phyloP scores from a whole-genome alignment of 129 eudicot species.

The Chrysanthemum seticuspe region DNA sequence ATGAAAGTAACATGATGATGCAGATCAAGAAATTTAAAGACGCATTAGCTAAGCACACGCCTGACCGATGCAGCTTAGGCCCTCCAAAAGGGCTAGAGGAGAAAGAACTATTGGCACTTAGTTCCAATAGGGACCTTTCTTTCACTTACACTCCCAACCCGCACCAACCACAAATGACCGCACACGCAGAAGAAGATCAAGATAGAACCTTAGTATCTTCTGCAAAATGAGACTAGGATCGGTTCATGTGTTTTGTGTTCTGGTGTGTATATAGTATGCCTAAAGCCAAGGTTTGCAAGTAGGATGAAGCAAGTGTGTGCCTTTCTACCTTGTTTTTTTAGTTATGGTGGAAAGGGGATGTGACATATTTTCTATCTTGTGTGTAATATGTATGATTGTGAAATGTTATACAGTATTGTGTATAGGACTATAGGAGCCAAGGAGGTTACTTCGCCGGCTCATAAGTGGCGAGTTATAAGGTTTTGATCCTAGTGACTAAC shows the following conservation, averaged over 20 bases:
- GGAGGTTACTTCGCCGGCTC: not conserved
- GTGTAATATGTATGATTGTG: slow-evolving; percentile 10
- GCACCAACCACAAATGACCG: slow-evolving; percentile 27
- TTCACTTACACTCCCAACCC: slow-evolving; percentile 46
- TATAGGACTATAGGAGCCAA: slow-evolving; percentile 3
- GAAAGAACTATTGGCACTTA: slow-evolving; percentile 65
- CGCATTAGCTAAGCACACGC: slow-evolving; percentile 57
- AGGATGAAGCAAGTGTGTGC: not conserved
- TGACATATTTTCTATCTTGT: not conserved
- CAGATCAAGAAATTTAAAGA: slow-evolving; percentile 75
- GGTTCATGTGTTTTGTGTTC: not conserved
- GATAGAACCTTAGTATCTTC: slow-evolving; percentile 35
- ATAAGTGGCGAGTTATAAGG: not conserved
- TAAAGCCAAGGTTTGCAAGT: not conserved
- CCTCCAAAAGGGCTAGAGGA: slow-evolving; percentile 74
- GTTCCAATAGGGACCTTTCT: slow-evolving; percentile 58
- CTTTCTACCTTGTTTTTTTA: slow-evolving; percentile 14
- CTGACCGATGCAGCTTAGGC: slow-evolving; percentile 59
- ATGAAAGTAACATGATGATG: not conserved
- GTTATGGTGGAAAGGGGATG: slow-evolving; percentile 9
- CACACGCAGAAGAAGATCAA: not conserved
- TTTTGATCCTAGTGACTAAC: not conserved
- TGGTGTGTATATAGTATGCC: not conserved
- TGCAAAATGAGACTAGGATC: slow-evolving; percentile 20
- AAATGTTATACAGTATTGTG: slow-evolving; percentile 2